These are phyloP conservation scores for Phyllostachys edulis DNA, from an alignment of 176 grass and related monocot genomes.

Conservation along the genomic window DNA sequence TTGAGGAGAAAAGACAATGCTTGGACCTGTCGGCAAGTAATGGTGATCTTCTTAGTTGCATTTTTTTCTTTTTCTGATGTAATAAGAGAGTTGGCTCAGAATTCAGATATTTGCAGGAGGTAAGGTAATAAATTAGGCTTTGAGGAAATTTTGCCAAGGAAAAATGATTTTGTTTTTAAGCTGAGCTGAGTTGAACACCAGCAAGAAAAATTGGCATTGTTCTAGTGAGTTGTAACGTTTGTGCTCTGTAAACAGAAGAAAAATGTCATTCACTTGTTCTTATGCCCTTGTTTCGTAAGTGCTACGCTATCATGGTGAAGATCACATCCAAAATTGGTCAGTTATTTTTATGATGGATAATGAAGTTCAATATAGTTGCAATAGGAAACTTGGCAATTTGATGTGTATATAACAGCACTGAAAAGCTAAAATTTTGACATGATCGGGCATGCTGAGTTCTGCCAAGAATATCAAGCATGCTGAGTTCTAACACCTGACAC, in stretches of 20 bases:
- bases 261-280: background rate
- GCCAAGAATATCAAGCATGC: too few species aligned
- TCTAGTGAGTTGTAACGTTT: background rate
- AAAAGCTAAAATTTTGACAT: background rate
- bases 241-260: constrained; percentile 34
- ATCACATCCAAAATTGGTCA: background rate
- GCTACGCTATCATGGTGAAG: background rate
- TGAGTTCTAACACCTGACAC: too few species aligned
- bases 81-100: constrained; percentile 28
- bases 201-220: constrained; percentile 25
- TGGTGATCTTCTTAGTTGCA: constrained; percentile 20
- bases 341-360: background rate
- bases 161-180: background rate
- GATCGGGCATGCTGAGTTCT: too few species aligned
- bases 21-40: background rate
- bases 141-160: constrained; percentile 24
- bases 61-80: background rate
- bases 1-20: background rate
- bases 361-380: background rate
- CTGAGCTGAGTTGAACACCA: constrained; percentile 5
- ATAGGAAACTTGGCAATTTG: background rate
- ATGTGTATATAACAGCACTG: background rate
- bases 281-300: background rate
- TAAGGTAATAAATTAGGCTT: constrained; percentile 28
- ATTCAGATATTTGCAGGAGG: constrained; percentile 16